Evolutionary conservation across 768 basidiomycete genomes (phyloP).

Genomic region (Pleurotus giganteus): DNA sequence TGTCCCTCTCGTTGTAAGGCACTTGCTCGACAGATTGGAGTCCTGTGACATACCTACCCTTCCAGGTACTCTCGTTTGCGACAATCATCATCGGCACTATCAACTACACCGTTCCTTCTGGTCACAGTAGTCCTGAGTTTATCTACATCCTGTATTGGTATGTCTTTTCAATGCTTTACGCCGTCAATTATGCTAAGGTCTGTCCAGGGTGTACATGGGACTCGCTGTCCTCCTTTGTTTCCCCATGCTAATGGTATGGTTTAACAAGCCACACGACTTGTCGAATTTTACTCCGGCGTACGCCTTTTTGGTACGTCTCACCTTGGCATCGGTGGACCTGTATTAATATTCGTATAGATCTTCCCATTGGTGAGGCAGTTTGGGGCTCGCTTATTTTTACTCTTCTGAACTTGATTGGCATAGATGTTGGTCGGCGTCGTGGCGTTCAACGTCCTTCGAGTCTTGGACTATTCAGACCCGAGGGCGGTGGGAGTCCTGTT

Average conservation of each 20-base stretch:
- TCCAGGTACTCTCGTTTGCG: conserved; percentile 46
- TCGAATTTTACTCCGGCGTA: conserved; percentile 34
- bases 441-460: conserved; percentile 40
- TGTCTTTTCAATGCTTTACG: conserved; percentile 6
- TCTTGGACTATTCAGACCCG: conserved; percentile 30
- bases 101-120: conserved; percentile 40
- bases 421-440: conserved; percentile 50
- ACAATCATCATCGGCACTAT: conserved; percentile 48
- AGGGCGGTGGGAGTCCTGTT: conserved; percentile 40
- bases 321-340: neutral
- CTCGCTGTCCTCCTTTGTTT: conserved; percentile 37
- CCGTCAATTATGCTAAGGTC: neutral
- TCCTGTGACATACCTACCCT: neutral
- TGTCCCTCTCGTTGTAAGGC: conserved; percentile 29
- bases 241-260: conserved; percentile 50
- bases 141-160: conserved; percentile 46
- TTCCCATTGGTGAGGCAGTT: conserved; percentile 32
- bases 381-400: neutral
- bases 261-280: conserved; percentile 44
- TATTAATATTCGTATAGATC: conserved; percentile 12
- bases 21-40: neutral
- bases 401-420: neutral
- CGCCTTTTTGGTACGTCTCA: conserved; percentile 32
- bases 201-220: conserved; percentile 39
- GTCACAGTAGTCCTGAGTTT: conserved; percentile 29